Base-by-base conservation (phyloP, 768 basidiomycete genomes). In the Auricularia cornea region DNA sequence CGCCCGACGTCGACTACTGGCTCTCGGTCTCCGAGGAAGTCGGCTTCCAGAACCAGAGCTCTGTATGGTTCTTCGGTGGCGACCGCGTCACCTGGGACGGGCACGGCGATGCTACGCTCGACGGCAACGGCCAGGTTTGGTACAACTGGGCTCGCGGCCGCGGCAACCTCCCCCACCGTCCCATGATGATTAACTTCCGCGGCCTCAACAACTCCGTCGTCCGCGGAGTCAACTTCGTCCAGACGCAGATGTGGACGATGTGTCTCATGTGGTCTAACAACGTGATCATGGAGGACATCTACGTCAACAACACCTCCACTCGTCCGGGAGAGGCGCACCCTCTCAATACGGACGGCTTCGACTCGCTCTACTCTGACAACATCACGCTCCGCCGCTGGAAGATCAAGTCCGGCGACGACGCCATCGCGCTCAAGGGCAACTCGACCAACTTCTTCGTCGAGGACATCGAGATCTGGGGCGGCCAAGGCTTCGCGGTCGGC, bases 241-340 rank as follows among this genome's bases (percentile, higher is more conserved):
- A 78, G 62, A 76, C 75, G n/a, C 77, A 77, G 63, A 76, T 77
- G 65, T 79, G 78, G 78, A 77, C 78, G 2, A 77, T 75, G 69
- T 69, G 75, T 23, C 66, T 78, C 32, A 72, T 71, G 35, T 63
- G 69, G 29, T 75, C 76, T n/a, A 69, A 73, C 60, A 72, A 76
- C 60, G 69, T 79, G 35, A 65, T 76, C 29, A 68, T 78, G 64
- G 72, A 75, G 59, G 72, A 74, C 41, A 76, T 78, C 26, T 78
- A 77, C 59, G 70, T 79, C 65, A 79, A 77, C 61, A 75, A 73
- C 16, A 77, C 76, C 1, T 73, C 73, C 10, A 38, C 35, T 8
- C 35, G n/a, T n/a, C 73, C 73, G 44, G 72, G 71, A 63, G 68
- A 69, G 29, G 73, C 73, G 60, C 29, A 66, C 61, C n/a, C 52